phyloP scores from a whole-genome alignment of 2,329 filamentous ascomycete genomes.

The Cercospora sesami region DNA sequence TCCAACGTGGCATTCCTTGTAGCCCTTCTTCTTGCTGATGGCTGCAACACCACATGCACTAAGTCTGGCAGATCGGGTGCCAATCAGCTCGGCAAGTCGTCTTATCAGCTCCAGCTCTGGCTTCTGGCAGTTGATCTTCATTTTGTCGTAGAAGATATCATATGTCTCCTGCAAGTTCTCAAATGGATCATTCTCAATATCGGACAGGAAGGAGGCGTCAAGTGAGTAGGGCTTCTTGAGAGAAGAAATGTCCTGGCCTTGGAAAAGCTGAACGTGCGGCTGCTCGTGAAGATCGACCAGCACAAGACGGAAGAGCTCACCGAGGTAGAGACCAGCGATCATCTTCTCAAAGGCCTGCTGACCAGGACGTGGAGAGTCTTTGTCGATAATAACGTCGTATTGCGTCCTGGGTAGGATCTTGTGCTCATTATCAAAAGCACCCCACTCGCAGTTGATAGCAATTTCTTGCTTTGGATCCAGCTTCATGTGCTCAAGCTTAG shows the following conservation, averaged over 20 bases:
- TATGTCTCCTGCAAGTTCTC: constrained; percentile 90
- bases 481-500: constrained; percentile 90
- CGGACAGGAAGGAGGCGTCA: constrained; percentile 89
- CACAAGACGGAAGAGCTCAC: constrained; percentile 48
- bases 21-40: constrained; percentile 94
- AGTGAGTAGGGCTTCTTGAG: constrained; percentile 85
- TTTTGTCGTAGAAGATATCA: constrained; percentile 75
- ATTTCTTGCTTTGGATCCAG: constrained; percentile 72
- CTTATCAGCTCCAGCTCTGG: constrained; percentile 87
- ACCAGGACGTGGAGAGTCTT: constrained; percentile 47
- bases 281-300: constrained; percentile 62
- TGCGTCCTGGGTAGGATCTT: constrained; percentile 79
- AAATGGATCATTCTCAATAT: constrained; percentile 90
- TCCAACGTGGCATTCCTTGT: constrained; percentile 85
- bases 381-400: constrained; percentile 53
- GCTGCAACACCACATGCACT: constrained; percentile 93
- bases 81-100: constrained; percentile 87
- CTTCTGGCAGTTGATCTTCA: constrained; percentile 68
- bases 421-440: constrained; percentile 93
- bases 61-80: constrained; percentile 87
- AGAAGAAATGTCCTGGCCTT: constrained; percentile 74
- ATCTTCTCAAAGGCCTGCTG: constrained; percentile 51
- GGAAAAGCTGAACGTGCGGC: constrained; percentile 67
- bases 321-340: constrained; percentile 49
- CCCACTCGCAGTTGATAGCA: constrained; percentile 98